A percentile compares a stretch with the other conserved stretches of the same genome.
Conservation (phyloP, 768 basidiomycete species). For the Rhodocollybia butyracea region DNA sequence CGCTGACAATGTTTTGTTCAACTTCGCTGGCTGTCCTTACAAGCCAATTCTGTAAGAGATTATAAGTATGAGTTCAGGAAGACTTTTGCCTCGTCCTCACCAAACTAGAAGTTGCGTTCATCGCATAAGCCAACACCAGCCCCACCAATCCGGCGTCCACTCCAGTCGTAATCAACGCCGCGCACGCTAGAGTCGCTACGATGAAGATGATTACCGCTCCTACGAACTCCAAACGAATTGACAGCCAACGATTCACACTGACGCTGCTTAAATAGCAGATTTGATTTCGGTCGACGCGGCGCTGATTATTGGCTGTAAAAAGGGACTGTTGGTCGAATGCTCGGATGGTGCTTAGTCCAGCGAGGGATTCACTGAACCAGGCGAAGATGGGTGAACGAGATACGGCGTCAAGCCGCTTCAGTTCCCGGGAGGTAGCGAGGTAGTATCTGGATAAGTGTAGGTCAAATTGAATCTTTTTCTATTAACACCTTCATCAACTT, state of each 20-base stretch:
- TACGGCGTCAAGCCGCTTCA: slow-evolving; percentile 86
- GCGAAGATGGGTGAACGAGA: slow-evolving; percentile 91
- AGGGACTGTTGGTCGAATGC: slow-evolving; percentile 70
- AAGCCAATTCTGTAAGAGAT: slow-evolving; percentile 62
- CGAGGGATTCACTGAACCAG: slow-evolving; percentile 77
- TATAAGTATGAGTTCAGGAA: slow-evolving; percentile 2
- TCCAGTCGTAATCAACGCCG: slow-evolving; percentile 64
- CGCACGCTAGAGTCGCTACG: slow-evolving; percentile 63
- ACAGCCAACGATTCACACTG: slow-evolving; percentile 77
- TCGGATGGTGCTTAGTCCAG: slow-evolving; percentile 79
- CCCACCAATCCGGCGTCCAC: slow-evolving; percentile 90
- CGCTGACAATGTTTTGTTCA: slow-evolving; percentile 87
- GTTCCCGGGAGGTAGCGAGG: slow-evolving; percentile 79
- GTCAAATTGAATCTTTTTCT: neutral
- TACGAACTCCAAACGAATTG: slow-evolving; percentile 69
- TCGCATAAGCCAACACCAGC: slow-evolving; percentile 78
- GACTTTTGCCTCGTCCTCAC: slow-evolving; percentile 35
- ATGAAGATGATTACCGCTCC: slow-evolving; percentile 78
- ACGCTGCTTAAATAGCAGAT: slow-evolving; percentile 73
- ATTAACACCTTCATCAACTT: slow-evolving; percentile 19
- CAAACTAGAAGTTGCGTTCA: slow-evolving; percentile 80
- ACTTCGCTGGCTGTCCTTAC: slow-evolving; percentile 84
- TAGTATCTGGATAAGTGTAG: slow-evolving; percentile 59
- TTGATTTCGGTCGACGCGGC: slow-evolving; percentile 82
- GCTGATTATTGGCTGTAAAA: slow-evolving; percentile 67